Conservation (phyloP, 2,329 filamentous ascomycete genomes). For the Colletotrichum higginsianum region DNA sequence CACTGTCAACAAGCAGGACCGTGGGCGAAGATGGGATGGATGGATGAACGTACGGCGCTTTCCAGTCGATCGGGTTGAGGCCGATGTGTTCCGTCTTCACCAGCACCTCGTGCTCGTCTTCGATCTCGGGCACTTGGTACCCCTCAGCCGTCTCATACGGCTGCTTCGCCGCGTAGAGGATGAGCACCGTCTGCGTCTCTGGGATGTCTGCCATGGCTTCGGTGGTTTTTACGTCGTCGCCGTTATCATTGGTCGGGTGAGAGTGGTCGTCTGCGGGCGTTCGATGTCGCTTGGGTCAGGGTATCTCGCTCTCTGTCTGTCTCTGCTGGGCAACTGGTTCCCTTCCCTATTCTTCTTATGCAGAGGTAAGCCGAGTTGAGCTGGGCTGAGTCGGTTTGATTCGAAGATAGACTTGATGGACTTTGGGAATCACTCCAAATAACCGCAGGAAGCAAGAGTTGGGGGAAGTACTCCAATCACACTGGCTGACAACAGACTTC, state of each 20-base stretch:
- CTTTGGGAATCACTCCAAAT: not conserved
- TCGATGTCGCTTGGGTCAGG: not conserved
- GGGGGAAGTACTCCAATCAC: not conserved
- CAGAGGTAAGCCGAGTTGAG: not conserved
- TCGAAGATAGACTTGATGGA: no score
- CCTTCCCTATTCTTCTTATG: not conserved
- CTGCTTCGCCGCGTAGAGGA: conserved; percentile 65
- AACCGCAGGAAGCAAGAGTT: not conserved
- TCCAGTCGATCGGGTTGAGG: conserved; percentile 84
- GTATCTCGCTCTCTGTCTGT: not conserved
- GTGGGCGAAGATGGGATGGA: not conserved
- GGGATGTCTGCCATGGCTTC: conserved; percentile 35
- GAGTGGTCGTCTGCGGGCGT: conserved; percentile 6
- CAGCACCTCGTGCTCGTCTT: conserved; percentile 66
- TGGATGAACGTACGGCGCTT: conserved; percentile 71
- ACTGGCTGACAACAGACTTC: not conserved
- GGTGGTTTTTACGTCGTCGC: conserved; percentile 1
- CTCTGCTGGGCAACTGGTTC: conserved; percentile 15
- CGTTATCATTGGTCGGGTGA: conserved; percentile 19
- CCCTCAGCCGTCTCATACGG: conserved; percentile 62
- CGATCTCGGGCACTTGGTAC: conserved; percentile 60
- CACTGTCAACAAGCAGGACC: no score
- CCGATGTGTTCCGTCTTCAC: conserved; percentile 77
- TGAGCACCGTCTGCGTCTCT: conserved; percentile 60
- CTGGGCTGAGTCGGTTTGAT: not conserved